A percentile compares a stretch with the other conserved stretches of the same genome.
Conservation (phyloP, 768 basidiomycete genomes). For the Hypholoma fasciculare region DNA sequence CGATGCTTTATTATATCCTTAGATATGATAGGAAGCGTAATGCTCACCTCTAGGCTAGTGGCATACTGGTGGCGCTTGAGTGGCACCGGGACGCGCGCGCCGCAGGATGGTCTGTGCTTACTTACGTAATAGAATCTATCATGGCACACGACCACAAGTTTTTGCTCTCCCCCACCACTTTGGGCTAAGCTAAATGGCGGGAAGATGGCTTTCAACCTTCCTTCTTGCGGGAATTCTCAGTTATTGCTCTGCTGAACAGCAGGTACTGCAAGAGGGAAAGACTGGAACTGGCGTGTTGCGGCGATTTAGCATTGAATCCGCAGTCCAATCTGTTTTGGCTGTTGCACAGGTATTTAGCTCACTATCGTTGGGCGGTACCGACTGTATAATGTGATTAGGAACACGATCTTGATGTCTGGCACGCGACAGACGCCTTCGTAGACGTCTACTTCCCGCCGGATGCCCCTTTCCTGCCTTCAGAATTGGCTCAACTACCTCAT, state of each 20-base stretch:
- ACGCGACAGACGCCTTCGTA: slow-evolving; percentile 40
- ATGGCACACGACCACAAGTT: slow-evolving; percentile 13
- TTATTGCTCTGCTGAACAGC: slow-evolving; percentile 6
- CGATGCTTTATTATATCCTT: too few species aligned
- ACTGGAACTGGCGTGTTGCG: slow-evolving; percentile 8
- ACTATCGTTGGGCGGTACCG: not conserved
- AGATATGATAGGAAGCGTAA: too few species aligned
- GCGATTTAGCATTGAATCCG: slow-evolving; percentile 9
- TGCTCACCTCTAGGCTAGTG: too few species aligned
- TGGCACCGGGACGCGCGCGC: too few species aligned
- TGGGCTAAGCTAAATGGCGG: not conserved
- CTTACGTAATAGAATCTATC: not conserved
- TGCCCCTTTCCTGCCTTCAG: slow-evolving; percentile 18
- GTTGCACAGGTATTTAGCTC: slow-evolving; percentile 10
- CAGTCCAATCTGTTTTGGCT: slow-evolving; percentile 7
- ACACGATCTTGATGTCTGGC: slow-evolving; percentile 53
- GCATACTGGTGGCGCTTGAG: too few species aligned
- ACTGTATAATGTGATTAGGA: slow-evolving; percentile 28
- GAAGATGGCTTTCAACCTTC: not conserved
- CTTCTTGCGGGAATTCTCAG: not conserved
- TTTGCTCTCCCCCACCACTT: slow-evolving; percentile 1
- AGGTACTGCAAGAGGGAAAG: slow-evolving; percentile 4
- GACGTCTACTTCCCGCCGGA: slow-evolving; percentile 47
- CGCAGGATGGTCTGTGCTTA: too few species aligned
- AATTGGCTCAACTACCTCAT: slow-evolving; percentile 22